Base-by-base conservation (phyloP, 2,329 filamentous ascomycete species). In the Aspergillus bombycis region DNA sequence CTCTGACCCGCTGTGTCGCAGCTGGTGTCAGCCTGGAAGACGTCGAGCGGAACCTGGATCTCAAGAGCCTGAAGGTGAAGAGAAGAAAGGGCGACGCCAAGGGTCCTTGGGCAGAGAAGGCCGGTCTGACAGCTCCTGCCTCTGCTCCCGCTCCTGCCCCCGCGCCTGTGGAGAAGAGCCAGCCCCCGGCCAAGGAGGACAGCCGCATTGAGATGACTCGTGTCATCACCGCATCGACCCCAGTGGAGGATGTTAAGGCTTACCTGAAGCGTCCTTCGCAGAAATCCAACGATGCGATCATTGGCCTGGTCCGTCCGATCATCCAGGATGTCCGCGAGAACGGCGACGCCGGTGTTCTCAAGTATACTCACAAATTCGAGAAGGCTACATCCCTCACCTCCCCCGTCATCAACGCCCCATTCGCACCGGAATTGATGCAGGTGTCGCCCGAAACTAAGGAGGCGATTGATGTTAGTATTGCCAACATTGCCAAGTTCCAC, bases 341-440 rank as follows among this genome's bases (percentile, higher is more conserved):
- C 38, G 95, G 95, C 59, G 95, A 99, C 79, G 90, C 90, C 72
- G 94, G 93, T 3, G 85, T 99, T 28, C 85, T 99, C 52, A 90
- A 91, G 57, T 98, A 97, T 79, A 98, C 95, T 1, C 94, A 97
- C 85, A 97, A 96, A 78, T 99, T 99, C 71, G 95, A 99, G 76
- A 97, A 94, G 81, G 95, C 94, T 0, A 96, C 92, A 0, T 94
- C 92, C 3, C 83, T 99, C 64, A 95, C 88, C 16, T 94, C 93
- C 0, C 93, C 94, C 0, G 93, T 99, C 16, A 84, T 99, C 67
- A 91, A 89, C 73, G 94, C 95, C 1, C 95, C 95, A 0, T 99
- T 97, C 83, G 89, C 93, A 1, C 80, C 89, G 68, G 87, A 89
- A 63, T 83, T 98, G 52, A 98, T 99, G 95, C 84, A 93, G 66